Evolutionary conservation across 495 filamentous ascomycete species (phyloP).

Genomic region (Hypoxylon perforatum): DNA sequence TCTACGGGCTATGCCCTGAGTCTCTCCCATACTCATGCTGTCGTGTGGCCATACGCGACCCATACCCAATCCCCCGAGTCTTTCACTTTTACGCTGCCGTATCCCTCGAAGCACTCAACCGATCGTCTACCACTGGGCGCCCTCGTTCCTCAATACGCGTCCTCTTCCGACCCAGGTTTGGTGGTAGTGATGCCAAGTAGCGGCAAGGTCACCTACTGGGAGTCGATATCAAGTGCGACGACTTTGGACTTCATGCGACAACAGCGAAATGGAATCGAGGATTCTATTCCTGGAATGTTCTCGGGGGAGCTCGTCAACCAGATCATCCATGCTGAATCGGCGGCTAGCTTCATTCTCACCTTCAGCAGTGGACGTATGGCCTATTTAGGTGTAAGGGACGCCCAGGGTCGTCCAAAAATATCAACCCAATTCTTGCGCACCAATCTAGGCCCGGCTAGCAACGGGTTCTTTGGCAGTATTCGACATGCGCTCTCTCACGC

Average conservation of each 20-base stretch:
- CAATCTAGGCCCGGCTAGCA: constrained; percentile 56
- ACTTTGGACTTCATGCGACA: constrained; percentile 79
- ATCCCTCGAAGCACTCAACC: constrained; percentile 69
- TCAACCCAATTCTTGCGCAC: constrained; percentile 77
- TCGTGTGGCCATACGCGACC: constrained; percentile 87
- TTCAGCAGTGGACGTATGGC: constrained; percentile 87
- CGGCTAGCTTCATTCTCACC: constrained; percentile 83
- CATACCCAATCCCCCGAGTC: constrained; percentile 72
- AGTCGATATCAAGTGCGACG: constrained; percentile 85
- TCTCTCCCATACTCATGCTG: constrained; percentile 80
- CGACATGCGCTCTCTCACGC: constrained; percentile 75
- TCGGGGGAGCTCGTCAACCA: constrained; percentile 81
- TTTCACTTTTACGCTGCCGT: constrained; percentile 79
- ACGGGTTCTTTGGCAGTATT: constrained; percentile 80
- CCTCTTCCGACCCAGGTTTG: constrained; percentile 80
- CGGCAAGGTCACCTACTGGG: constrained; percentile 93
- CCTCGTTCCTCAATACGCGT: constrained; percentile 77
- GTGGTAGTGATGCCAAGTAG: constrained; percentile 83
- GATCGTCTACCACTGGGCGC: constrained; percentile 81
- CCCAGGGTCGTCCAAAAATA: constrained; percentile 85
- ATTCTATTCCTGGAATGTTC: constrained; percentile 73
- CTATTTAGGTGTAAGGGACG: constrained; percentile 84
- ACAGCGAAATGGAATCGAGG: constrained; percentile 80
- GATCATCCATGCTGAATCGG: constrained; percentile 80
- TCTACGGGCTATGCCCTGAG: constrained; percentile 79